These are phyloP conservation scores for Torulaspora delbrueckii DNA, from an alignment of 805 yeast species.

Conservation along the genomic window DNA sequence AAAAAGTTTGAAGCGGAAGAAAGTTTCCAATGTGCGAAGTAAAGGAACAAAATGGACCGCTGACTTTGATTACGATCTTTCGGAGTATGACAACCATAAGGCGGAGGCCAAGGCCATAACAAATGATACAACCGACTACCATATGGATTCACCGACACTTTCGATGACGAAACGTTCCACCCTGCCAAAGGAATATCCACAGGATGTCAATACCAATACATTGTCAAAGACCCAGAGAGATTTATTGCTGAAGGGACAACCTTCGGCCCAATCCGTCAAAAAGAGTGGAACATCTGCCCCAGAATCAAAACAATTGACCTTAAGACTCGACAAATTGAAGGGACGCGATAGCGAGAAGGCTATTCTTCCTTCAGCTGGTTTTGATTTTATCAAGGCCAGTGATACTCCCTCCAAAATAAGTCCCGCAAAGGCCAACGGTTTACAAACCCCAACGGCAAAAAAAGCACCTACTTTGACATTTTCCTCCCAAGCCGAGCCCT, in stretches of 20 bases:
- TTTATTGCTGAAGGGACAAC: constrained; percentile 15
- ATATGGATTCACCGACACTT: constrained; percentile 13
- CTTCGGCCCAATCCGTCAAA: not conserved
- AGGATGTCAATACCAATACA: constrained; percentile 4
- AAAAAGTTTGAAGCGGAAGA: constrained; percentile 6
- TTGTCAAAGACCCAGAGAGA: constrained; percentile 17
- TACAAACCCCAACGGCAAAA: not conserved
- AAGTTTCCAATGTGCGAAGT: not conserved
- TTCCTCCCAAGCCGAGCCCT: not conserved
- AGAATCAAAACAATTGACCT: not conserved
- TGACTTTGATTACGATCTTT: constrained; percentile 29
- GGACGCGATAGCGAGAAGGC: constrained; percentile 7
- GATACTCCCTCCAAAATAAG: constrained; percentile 19
- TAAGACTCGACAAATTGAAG: not conserved
- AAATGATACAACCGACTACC: not conserved
- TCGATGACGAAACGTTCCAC: constrained; percentile 2
- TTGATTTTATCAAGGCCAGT: constrained; percentile 29
- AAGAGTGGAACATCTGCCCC: not conserved
- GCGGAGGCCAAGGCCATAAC: not conserved
- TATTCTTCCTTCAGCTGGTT: constrained; percentile 30
- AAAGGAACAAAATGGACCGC: constrained; percentile 30
- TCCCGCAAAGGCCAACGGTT: not conserved
- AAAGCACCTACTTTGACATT: not conserved
- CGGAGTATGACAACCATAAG: constrained; percentile 21
- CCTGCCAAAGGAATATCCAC: not conserved